phyloP scores from a whole-genome alignment of 2,329 filamentous ascomycete species.

The Alternaria atra region DNA sequence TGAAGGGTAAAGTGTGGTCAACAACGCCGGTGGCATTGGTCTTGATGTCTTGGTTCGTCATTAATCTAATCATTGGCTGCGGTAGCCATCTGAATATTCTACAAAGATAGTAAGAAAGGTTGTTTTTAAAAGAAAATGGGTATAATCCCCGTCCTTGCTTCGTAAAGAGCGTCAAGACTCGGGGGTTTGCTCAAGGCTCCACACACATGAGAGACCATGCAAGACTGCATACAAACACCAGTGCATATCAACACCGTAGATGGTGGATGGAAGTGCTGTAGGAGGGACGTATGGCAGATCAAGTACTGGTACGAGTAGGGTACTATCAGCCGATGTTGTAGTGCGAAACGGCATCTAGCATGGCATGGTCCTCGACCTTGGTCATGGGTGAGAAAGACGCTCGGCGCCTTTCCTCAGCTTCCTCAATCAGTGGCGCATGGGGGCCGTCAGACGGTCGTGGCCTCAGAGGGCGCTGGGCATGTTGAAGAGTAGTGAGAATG shows the following conservation, averaged over 20 bases:
- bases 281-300: neutral
- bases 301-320: neutral
- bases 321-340: slow-evolving; percentile 9
- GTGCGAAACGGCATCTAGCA: slow-evolving; percentile 8
- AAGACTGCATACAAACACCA: neutral
- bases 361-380: slow-evolving; percentile 11
- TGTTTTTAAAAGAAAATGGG: neutral
- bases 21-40: neutral
- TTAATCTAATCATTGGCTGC: slow-evolving; percentile 1
- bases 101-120: neutral
- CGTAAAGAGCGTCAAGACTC: neutral
- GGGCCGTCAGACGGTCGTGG: slow-evolving; percentile 43
- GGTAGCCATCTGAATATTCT: neutral
- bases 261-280: neutral
- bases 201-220: neutral
- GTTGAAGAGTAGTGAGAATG: slow-evolving; percentile 48
- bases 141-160: neutral
- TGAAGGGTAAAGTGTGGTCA: neutral
- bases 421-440: slow-evolving; percentile 38
- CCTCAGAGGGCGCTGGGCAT: slow-evolving; percentile 37
- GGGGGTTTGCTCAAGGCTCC: neutral
- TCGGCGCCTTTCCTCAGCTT: slow-evolving; percentile 39
- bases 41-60: neutral
- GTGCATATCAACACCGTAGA: neutral
- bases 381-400: slow-evolving; percentile 32